Evolutionary conservation across 208 protist genomes (phyloP), one percentile per base, ranked within the genome.

Genomic region (Crithidia mellificae): DNA sequence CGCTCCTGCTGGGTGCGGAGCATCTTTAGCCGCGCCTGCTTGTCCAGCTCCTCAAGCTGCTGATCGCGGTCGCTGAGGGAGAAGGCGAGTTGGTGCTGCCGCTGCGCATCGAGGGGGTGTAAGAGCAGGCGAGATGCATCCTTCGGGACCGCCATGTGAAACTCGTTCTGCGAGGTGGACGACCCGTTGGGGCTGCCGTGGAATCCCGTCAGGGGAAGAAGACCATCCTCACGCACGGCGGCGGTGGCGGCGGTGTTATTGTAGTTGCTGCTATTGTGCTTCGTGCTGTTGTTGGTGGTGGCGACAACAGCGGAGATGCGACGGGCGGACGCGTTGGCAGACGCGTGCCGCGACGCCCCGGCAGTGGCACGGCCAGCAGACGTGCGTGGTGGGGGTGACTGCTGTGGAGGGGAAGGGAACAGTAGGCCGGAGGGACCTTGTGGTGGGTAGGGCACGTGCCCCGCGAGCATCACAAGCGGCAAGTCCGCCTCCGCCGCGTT

Each of bases 71-170:
- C 50, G 17, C 76, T 81, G n/a, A 86, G 20, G 5, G 52, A 30
- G 52, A 88, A 85, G 38, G 69, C 50, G 19, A 74, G 47, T 15
- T 53, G 50, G n/a, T 55, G 51, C 63, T 56, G 55, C 15, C 67
- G 67, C 63, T 94, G 85, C 12, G 77, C 64, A 19, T 84, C 75
- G 24, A 94, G 58, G 49, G 77, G 80, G n/a, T 78, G 61, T 17
- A 65, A 70, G 0, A 94, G 75, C 39, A 92, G 69, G 0, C 47
- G 47, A 6, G 57, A 74, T 7, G 79, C 78, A 27, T 85, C 80
- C 20, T 78, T 72, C 0, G 84, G 83, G 52, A 84, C 47, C 15
- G 63, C 24, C 49, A 74, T 61, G n/a, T 22, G 49, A 43, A 74
- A 80, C n/a, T n/a, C n/a, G 46, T 20, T 20, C 17, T 39, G 15